phyloP scores from a whole-genome alignment of 257 asterid species.

The Petrea volubilis region DNA sequence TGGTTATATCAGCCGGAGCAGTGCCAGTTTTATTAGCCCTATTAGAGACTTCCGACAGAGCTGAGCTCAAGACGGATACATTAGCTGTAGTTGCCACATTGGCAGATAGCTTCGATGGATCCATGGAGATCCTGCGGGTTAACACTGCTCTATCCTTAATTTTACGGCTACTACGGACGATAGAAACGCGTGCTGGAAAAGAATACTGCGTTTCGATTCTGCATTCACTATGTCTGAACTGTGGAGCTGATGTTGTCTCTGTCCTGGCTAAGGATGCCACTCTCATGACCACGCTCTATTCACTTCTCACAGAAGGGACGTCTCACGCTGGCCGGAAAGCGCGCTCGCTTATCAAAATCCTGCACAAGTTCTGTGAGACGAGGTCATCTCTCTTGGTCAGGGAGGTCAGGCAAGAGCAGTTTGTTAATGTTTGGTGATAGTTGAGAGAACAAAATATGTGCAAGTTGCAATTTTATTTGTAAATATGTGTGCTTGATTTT shows the following conservation, averaged over 20 bases:
- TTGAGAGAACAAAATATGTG: too few species aligned
- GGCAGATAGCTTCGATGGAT: conserved; percentile 52
- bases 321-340: conserved; percentile 57
- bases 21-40: conserved; percentile 40
- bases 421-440: conserved; percentile 44
- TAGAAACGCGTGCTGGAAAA: conserved; percentile 50
- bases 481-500: conserved; percentile 7
- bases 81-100: conserved; percentile 60
- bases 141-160: conserved; percentile 32
- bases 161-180: conserved; percentile 25
- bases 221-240: conserved; percentile 51
- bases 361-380: conserved; percentile 57
- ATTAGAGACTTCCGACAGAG: conserved; percentile 42
- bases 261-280: conserved; percentile 46
- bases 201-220: conserved; percentile 65
- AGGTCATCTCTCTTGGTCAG: conserved; percentile 33
- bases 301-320: conserved; percentile 57
- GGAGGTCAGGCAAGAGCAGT: conserved; percentile 43
- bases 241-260: conserved; percentile 53
- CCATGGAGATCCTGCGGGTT: conserved; percentile 36
- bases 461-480: not conserved
- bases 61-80: conserved; percentile 51
- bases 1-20: conserved; percentile 43
- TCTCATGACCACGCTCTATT: conserved; percentile 56
- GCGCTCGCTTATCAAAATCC: conserved; percentile 53